These are phyloP conservation scores for Mercurialis annua DNA, from an alignment of 345 rosid species.

Conservation along the genomic window DNA sequence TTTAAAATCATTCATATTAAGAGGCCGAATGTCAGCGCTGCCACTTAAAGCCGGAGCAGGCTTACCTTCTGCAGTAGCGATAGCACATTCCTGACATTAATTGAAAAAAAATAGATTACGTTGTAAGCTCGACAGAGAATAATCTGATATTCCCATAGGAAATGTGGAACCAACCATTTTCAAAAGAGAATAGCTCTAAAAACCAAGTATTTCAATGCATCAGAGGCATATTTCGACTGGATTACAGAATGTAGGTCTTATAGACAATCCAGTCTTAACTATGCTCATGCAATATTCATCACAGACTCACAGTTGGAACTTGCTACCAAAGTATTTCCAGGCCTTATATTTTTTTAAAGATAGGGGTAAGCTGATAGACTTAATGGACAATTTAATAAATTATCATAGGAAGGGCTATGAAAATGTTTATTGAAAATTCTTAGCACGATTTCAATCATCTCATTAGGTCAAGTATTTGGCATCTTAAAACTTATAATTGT, in stretches of 20 bases:
- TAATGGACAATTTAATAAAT: neutral
- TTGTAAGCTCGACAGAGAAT: neutral
- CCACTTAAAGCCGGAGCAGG: constrained; percentile 67
- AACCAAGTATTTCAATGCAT: neutral
- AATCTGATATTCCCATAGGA: neutral
- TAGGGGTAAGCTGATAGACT: neutral
- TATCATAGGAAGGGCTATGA: neutral
- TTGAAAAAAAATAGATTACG: neutral
- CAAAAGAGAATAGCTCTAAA: neutral
- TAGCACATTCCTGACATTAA: constrained; percentile 57
- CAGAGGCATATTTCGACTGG: neutral
- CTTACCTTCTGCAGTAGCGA: constrained; percentile 71
- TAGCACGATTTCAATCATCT: neutral
- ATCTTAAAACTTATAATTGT: neutral
- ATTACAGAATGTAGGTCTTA: neutral
- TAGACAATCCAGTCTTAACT: neutral
- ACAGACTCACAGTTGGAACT: neutral
- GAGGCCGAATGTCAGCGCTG: constrained; percentile 64
- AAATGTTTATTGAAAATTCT: neutral
- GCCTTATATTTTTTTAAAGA: neutral
- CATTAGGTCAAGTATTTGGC: neutral
- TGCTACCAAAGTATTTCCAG: neutral
- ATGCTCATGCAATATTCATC: neutral
- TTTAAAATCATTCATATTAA: constrained; percentile 77
- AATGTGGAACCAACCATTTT: neutral